Conservation (phyloP, 192 early-diverging fungal genomes). For the Backusella tarrabulga region DNA sequence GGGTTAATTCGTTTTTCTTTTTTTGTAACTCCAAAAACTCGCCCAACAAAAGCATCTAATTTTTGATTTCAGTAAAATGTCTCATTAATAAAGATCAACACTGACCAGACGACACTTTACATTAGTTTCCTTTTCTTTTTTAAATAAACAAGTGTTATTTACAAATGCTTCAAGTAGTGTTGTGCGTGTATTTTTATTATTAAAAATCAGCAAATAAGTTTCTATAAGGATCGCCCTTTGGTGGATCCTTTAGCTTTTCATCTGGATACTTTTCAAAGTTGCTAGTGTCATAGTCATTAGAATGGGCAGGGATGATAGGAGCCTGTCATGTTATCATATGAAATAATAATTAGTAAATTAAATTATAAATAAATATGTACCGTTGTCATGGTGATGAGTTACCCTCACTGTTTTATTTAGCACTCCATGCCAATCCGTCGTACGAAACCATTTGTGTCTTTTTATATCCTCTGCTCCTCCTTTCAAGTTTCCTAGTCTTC, state of each 20-base stretch:
- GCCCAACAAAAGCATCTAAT: too few species aligned
- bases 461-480: conserved; percentile 80
- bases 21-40: too few species aligned
- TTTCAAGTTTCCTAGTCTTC: conserved; percentile 79
- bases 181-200: conserved; percentile 18
- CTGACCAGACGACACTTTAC: too few species aligned
- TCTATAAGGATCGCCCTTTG: conserved; percentile 72
- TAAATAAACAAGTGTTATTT: background rate
- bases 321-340: conserved; percentile 19
- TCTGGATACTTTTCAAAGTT: conserved; percentile 45
- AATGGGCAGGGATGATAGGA: conserved; percentile 25
- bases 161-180: background rate
- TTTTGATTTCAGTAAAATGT: too few species aligned
- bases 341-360: background rate
- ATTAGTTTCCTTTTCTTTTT: too few species aligned
- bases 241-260: conserved; percentile 42
- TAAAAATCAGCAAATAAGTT: conserved; percentile 78
- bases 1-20: background rate
- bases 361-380: background rate
- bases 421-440: conserved; percentile 72
- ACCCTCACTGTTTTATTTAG: conserved; percentile 31
- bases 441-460: conserved; percentile 76
- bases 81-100: too few species aligned
- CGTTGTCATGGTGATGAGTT: background rate
- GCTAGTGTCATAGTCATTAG: conserved; percentile 30